These are phyloP conservation scores for Diutina mesorugosa DNA, from an alignment of 1,139 yeast species.

Conservation along the genomic window DNA sequence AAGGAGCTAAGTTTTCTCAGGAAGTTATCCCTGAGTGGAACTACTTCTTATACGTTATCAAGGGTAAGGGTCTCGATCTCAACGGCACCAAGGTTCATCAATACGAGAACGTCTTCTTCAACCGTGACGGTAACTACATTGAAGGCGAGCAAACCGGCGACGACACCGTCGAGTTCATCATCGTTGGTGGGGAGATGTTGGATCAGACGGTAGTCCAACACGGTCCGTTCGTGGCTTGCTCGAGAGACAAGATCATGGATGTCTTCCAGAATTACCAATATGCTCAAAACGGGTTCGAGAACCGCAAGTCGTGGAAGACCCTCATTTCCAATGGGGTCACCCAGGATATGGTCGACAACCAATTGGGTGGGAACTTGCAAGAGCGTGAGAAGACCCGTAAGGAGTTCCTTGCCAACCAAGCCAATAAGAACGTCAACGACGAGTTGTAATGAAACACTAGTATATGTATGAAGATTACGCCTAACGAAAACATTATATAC, in stretches of 20 bases:
- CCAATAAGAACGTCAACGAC: conserved; percentile 2
- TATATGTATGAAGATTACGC: not conserved
- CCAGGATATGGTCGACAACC: conserved; percentile 28
- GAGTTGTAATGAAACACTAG: conserved; percentile 2
- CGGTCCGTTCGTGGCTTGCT: conserved; percentile 79
- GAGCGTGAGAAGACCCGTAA: conserved; percentile 18
- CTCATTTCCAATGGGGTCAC: conserved; percentile 53
- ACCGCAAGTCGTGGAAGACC: conserved; percentile 54
- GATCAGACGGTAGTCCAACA: conserved; percentile 76
- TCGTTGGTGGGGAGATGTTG: conserved; percentile 67
- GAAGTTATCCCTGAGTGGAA: conserved; percentile 51
- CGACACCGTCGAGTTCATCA: conserved; percentile 37
- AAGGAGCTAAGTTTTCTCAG: conserved; percentile 60
- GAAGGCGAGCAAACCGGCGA: conserved; percentile 21
- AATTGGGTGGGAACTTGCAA: conserved; percentile 22
- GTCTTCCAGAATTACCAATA: conserved; percentile 63
- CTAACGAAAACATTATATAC: not conserved
- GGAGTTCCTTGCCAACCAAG: conserved; percentile 11
- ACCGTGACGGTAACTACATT: conserved; percentile 48
- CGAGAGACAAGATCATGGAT: conserved; percentile 45
- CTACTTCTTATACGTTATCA: conserved; percentile 56
- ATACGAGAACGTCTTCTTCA: conserved; percentile 49
- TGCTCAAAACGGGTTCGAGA: conserved; percentile 64
- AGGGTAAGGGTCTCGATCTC: conserved; percentile 44
- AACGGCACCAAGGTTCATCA: conserved; percentile 28